These are phyloP conservation scores for Digitaria exilis DNA, from an alignment of 202 grass and related monocot species.

Conservation along the genomic window DNA sequence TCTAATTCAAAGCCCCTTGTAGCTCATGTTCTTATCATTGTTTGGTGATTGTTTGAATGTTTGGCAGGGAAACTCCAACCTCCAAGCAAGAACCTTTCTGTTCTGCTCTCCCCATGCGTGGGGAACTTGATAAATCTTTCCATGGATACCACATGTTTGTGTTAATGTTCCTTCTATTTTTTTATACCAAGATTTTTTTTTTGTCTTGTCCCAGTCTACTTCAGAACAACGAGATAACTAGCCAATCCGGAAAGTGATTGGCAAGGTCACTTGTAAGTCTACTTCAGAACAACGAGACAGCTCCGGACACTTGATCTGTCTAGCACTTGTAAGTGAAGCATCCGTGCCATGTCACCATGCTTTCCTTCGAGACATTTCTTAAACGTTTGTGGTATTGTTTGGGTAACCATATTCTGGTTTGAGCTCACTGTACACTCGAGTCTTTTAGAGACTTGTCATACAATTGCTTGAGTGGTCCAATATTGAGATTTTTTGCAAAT, in stretches of 20 bases:
- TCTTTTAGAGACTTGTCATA: slow-evolving; percentile 71
- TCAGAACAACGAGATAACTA: slow-evolving; percentile 76
- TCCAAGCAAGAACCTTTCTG: slow-evolving; percentile 63
- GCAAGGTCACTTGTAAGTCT: no score
- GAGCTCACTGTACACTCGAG: slow-evolving; percentile 8
- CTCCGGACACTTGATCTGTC: slow-evolving; percentile 82
- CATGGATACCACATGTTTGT: neutral
- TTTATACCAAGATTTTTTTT: neutral
- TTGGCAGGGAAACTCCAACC: slow-evolving; percentile 57
- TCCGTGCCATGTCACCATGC: slow-evolving; percentile 43
- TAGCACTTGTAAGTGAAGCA: slow-evolving; percentile 65
- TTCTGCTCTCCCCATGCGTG: slow-evolving; percentile 62
- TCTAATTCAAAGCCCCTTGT: neutral
- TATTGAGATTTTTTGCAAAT: slow-evolving; percentile 55
- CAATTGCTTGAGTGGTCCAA: slow-evolving; percentile 72
- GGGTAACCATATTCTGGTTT: neutral
- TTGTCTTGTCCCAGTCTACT: slow-evolving; percentile 50
- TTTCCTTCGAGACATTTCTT: slow-evolving; percentile 57
- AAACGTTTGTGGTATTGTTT: neutral
- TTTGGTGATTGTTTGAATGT: slow-evolving; percentile 11
- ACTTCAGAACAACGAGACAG: slow-evolving; percentile 45
- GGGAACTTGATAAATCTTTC: slow-evolving; percentile 67
- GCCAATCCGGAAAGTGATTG: slow-evolving; percentile 61
- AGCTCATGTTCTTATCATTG: neutral
- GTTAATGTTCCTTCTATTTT: neutral